Evolutionary conservation across 805 yeast genomes (phyloP), one percentile per base, ranked within the genome.

Genomic region (Candida namnaoensis): DNA sequence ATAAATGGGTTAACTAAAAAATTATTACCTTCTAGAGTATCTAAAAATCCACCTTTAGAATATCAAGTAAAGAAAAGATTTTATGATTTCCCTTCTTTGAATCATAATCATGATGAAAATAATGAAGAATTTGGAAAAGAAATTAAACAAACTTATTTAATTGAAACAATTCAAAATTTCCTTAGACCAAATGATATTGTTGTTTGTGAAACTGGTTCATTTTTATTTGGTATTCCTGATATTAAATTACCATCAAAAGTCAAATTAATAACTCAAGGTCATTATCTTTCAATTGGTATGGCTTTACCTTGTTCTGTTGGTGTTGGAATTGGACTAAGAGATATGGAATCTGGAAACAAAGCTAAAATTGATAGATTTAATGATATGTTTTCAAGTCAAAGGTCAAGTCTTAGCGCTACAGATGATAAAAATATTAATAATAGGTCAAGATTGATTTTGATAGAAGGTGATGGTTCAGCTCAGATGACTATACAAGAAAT

Each of bases 401-500:
- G 19, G 2, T 19, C 19, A 19, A 19, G 3, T 19, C 2, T 3
- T 19, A 19, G 19, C 19, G 19, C 19, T 19, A 19, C 19, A 19
- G 19, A 19, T 19, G 55, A 51, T 36, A 64, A 67, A 6, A 40
- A 52, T 3, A 11, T 9, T 9, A 11, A 9, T 3, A 27, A 27
- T 27, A 7, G 11, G 3, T 72, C 80, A 30, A 74, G 95, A 52
- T 69, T 88, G 37, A 68, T 87, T 19, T 66, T 88, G 24, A 64
- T 87, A 14, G 88, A 85, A 66, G 96, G 97, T 42, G 97, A 90
- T 59, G 97, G 97, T 1, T 81, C 95, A 3, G 91, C 96, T 2
- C 95, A 87, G 66, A 85, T 90, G 95, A 88, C 96, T 5, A 69
- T 83, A 42, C 96, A 90, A 68, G 97, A 90, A 56, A 61, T 81